Percentiles rank a stretch among this genome's conserved stretches.
Conservation (phyloP, 768 basidiomycete genomes). For the Tricholoma sp. region DNA sequence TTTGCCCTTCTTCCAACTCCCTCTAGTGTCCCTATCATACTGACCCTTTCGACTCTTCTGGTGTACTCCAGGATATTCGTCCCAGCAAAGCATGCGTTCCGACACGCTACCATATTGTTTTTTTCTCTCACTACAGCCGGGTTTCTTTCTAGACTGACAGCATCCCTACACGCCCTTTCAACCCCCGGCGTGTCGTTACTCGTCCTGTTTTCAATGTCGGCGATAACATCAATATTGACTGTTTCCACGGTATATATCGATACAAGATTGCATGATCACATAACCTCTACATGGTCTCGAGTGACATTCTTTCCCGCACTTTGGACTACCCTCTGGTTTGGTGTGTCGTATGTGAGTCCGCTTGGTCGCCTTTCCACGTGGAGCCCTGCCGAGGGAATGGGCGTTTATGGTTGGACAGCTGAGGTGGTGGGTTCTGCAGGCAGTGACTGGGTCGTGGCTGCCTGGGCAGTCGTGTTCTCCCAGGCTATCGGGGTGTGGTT, state of each 20-base stretch:
- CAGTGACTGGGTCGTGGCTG: slow-evolving; percentile 71
- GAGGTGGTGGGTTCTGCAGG: slow-evolving; percentile 52
- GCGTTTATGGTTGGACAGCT: slow-evolving; percentile 61
- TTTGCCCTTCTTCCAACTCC: slow-evolving; percentile 21
- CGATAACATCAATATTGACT: slow-evolving; percentile 38
- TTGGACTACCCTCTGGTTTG: slow-evolving; percentile 63
- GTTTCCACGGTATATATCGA: slow-evolving; percentile 36
- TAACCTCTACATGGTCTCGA: slow-evolving; percentile 35
- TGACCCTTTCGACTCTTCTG: slow-evolving; percentile 29
- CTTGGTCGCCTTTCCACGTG: slow-evolving; percentile 70
- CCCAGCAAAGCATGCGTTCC: slow-evolving; percentile 16
- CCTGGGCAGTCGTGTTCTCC: slow-evolving; percentile 66
- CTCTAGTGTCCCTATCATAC: slow-evolving; percentile 18
- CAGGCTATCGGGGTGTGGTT: slow-evolving; percentile 51
- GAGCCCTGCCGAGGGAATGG: slow-evolving; percentile 52
- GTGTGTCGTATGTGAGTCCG: slow-evolving; percentile 51
- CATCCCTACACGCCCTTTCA: slow-evolving; percentile 53
- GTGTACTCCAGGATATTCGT: slow-evolving; percentile 34
- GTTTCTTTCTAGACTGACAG: slow-evolving; percentile 34
- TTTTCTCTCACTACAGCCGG: slow-evolving; percentile 35
- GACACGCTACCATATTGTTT: slow-evolving; percentile 28
- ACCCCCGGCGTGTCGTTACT: slow-evolving; percentile 43
- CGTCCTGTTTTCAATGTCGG: slow-evolving; percentile 37
- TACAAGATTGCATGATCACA: slow-evolving; percentile 27
- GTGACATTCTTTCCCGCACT: slow-evolving; percentile 59